Percentiles rank a stretch among this genome's conserved stretches.
Conservation (phyloP, 768 basidiomycete species). For the Pleurotus citrinopileatus region DNA sequence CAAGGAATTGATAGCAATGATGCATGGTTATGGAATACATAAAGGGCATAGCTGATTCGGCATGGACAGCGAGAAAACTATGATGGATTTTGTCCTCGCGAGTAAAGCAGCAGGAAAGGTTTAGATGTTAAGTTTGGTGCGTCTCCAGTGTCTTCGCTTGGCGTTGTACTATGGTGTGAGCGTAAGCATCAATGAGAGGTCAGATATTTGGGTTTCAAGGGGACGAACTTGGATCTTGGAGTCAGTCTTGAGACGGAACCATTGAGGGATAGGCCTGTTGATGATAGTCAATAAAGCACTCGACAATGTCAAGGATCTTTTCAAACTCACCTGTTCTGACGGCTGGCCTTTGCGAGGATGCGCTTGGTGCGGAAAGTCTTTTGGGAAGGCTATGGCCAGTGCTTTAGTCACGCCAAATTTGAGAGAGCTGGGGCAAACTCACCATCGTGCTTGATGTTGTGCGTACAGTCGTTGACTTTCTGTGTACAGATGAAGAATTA, state of each 20-base stretch:
- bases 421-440: slow-evolving; percentile 19
- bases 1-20: neutral
- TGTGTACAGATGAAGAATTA: slow-evolving; percentile 7
- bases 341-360: slow-evolving; percentile 91
- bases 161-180: slow-evolving; percentile 70
- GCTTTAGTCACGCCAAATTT: slow-evolving; percentile 11
- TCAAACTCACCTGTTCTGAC: slow-evolving; percentile 92
- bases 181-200: slow-evolving; percentile 12
- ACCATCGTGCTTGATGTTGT: slow-evolving; percentile 37
- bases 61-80: neutral
- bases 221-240: slow-evolving; percentile 84
- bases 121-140: slow-evolving; percentile 98
- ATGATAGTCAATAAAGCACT: neutral
- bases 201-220: neutral
- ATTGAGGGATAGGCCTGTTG: slow-evolving; percentile 91
- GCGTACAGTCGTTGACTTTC: slow-evolving; percentile 3
- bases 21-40: neutral
- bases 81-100: neutral
- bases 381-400: slow-evolving; percentile 84
- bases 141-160: slow-evolving; percentile 98
- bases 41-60: neutral
- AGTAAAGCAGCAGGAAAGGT: neutral
- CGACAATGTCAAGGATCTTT: neutral
- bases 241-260: slow-evolving; percentile 97
- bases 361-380: slow-evolving; percentile 98